phyloP scores from a whole-genome alignment of 768 basidiomycete genomes.

The Pleurotus tuber-regium region DNA sequence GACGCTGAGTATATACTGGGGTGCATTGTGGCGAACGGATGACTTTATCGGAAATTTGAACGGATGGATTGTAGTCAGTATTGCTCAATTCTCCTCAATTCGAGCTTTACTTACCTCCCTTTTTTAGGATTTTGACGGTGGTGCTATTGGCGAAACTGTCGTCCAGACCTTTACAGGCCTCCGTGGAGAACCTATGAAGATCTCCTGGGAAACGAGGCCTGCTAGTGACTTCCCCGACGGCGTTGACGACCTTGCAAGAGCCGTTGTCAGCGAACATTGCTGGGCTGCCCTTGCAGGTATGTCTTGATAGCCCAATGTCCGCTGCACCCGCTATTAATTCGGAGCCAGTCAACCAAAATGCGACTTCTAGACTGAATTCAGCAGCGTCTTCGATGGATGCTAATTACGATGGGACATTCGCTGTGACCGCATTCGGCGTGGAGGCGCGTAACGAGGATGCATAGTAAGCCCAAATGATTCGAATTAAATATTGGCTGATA shows the following conservation, averaged over 20 bases:
- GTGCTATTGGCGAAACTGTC: conserved; percentile 45
- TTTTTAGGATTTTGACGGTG: conserved; percentile 60
- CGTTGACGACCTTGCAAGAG: conserved; percentile 35
- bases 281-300: conserved; percentile 58
- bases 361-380: conserved; percentile 32
- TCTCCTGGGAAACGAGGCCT: conserved; percentile 46
- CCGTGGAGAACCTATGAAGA: conserved; percentile 3
- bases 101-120: background rate
- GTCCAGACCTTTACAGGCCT: conserved; percentile 33
- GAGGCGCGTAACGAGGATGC: conserved; percentile 58
- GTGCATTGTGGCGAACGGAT: conserved; percentile 41
- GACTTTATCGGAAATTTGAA: conserved; percentile 36
- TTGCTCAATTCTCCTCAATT: background rate
- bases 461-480: conserved; percentile 58
- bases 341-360: conserved; percentile 37
- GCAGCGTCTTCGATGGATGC: conserved; percentile 38
- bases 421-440: conserved; percentile 45
- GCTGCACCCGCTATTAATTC: background rate
- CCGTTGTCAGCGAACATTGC: conserved; percentile 45
- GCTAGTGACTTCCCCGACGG: conserved; percentile 45
- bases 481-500: too few relatives aligned
- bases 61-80: conserved; percentile 57
- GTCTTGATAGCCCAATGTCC: conserved; percentile 19
- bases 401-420: conserved; percentile 44
- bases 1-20: conserved; percentile 32